These are phyloP conservation scores for Colletotrichum neosansevieriae DNA, from an alignment of 2,329 filamentous ascomycete genomes.

Conservation along the genomic window DNA sequence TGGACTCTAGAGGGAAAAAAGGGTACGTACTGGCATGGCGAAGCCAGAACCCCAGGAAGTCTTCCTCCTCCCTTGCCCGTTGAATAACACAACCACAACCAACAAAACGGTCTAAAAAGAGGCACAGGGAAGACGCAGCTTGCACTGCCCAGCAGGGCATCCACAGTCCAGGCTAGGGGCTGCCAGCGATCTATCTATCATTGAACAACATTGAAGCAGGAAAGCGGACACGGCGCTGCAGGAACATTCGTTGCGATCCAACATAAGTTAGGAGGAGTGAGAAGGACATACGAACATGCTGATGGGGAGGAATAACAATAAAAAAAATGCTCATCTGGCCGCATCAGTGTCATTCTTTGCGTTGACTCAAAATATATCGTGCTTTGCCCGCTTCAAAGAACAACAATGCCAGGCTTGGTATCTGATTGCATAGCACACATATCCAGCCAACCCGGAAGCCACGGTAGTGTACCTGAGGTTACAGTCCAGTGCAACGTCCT, in stretches of 20 bases:
- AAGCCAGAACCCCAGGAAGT: background rate
- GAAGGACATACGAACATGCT: too few relatives aligned
- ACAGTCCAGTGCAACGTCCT: constrained; percentile 1
- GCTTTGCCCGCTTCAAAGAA: too few relatives aligned
- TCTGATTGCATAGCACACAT: background rate
- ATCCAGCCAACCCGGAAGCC: background rate
- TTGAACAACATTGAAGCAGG: background rate
- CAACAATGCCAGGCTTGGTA: too few relatives aligned
- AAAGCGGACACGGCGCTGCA: too few relatives aligned
- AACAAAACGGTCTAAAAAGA: constrained; percentile 2
- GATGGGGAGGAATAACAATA: too few relatives aligned
- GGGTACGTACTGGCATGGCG: constrained; percentile 2
- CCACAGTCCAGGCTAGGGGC: constrained; percentile 8
- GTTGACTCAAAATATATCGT: too few relatives aligned
- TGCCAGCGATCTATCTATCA: background rate
- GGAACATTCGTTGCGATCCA: too few relatives aligned
- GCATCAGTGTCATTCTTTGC: too few relatives aligned
- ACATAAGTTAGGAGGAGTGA: too few relatives aligned
- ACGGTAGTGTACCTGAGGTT: background rate
- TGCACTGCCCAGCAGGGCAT: constrained; percentile 33
- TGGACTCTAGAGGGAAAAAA: too few relatives aligned
- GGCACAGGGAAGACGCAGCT: constrained; percentile 18
- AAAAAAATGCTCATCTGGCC: too few relatives aligned
- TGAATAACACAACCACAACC: background rate
- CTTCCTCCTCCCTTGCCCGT: constrained; percentile 8